Evolutionary conservation across 2,329 filamentous ascomycete genomes (phyloP), one percentile per base, ranked within the genome.

Genomic region (Apiospora phragmitis): DNA sequence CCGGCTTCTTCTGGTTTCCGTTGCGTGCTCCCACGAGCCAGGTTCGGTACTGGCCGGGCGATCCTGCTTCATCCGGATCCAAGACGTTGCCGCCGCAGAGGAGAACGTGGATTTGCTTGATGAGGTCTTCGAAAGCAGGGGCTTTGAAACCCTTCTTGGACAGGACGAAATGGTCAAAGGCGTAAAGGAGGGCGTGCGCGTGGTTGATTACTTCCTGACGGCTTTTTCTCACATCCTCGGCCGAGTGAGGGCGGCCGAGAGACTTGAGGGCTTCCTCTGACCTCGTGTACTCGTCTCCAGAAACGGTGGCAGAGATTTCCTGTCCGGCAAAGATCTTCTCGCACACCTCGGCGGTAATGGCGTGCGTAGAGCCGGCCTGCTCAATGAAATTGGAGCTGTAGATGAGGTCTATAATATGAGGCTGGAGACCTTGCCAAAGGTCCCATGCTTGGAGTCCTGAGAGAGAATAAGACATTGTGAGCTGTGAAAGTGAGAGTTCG

Each of bases 51-150:
- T 70, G n/a, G 0, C 77, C 78, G n/a, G 73, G 74, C 69, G 35
- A 42, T 1, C 85, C 70, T 81, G 80, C 73, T 74, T 86, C 71
- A 78, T 87, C 38, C 3, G 29, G 7, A 80, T 83, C 62, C 14
- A 73, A 42, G 7, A 71, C 62, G 1, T 49, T 45, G 0, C 70
- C 73, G 7, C 45, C 29, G 35, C 71, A 73, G 1, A 75, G 72
- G 3, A 55, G 71, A 11, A 14, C 3, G 42, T 76, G 72, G 7
- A 72, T 51, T 12, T 70, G 65, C 41, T 73, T 71, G 29, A 75
- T 26, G 35, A 71, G 67, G 1, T 65, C 29, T 38, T 75, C 74
- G 1, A 59, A 32, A 26, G 16, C 16, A 16, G 35, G 29, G 16
- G 26, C 29, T 35, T 70, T 72, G 26, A 73, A 70, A 18, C 67